Evolutionary conservation across 2,329 filamentous ascomycete species (phyloP), one percentile per base, ranked within the genome.

Genomic region (Colletotrichum acutatum): DNA sequence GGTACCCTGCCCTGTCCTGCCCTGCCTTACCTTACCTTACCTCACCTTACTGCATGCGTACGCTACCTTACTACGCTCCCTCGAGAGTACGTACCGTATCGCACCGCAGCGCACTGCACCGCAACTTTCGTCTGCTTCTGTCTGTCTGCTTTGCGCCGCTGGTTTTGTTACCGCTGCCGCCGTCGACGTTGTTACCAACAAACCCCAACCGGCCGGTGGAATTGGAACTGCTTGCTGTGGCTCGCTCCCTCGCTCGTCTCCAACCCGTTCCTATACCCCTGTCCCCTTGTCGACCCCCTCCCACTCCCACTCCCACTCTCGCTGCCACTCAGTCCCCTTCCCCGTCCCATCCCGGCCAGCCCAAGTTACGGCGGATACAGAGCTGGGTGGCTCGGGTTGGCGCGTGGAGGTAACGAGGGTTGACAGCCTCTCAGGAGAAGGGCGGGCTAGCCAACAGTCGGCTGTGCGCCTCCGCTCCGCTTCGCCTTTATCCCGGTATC

Each of bases 401-500:
- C 65, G 65, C 65, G 58, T 71, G 64, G 59, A 69, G 60, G 70
- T 52, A 72, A 24, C 54, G 67, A 74, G 56, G 62, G 68, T 71
- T 62, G 71, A 61, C 71, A 73, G 66, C 67, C 71, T 66, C 67
- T 73, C 46, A 71, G 68, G 30, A 58, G 64, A 68, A 57, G 65
- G 71, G 61, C 71, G 46, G 59, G 61, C 71, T 74, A 71, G 67
- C 71, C 67, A 74, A 74, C 71, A 74, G 67, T 74, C 71, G 68
- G 71, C 68, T 71, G 61, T 71, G 71, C 67, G 67, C 71, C 68
- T 71, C 71, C 57, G 61, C 71, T 74, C 68, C 71, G 71, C 71
- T 74, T 71, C 52, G 71, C 71, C 71, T 74, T 74, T 74, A 74
- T 74, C 71, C 71, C 71, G 68, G 71, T 71, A 74, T 74, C 71